These are phyloP conservation scores for Acrocalymma vagum DNA, from an alignment of 2,329 filamentous ascomycete species.

Conservation along the genomic window DNA sequence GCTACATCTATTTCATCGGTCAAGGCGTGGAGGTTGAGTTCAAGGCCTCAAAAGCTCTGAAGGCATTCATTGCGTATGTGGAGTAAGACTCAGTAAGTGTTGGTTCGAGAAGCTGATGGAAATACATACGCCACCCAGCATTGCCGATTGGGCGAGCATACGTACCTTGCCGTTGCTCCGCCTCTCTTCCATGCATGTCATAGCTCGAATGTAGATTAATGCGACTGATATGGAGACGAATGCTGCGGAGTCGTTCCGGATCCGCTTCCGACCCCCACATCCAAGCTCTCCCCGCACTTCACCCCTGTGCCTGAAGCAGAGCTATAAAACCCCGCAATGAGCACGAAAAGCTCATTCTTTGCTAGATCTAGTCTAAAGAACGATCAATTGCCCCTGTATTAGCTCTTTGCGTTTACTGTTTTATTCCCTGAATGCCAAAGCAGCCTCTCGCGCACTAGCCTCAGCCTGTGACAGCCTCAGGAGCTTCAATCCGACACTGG, in stretches of 20 bases:
- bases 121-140: too few species aligned
- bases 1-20: slow-evolving; percentile 73
- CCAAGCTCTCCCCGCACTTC: slow-evolving; percentile 40
- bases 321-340: slow-evolving; percentile 34
- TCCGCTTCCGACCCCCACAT: slow-evolving; percentile 36
- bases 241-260: slow-evolving; percentile 23
- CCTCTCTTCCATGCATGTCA: slow-evolving; percentile 27
- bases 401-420: too few species aligned
- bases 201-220: slow-evolving; percentile 13
- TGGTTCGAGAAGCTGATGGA: too few species aligned
- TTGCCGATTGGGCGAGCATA: too few species aligned
- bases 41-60: slow-evolving; percentile 52
- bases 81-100: slow-evolving; percentile 44
- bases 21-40: slow-evolving; percentile 62
- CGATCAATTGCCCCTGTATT: too few species aligned
- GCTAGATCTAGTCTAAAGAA: too few species aligned
- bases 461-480: too few species aligned
- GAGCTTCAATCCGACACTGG: too few species aligned
- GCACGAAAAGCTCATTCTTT: slow-evolving; percentile 1
- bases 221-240: slow-evolving; percentile 7
- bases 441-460: too few species aligned
- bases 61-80: slow-evolving; percentile 59
- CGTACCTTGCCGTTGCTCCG: too few species aligned
- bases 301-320: slow-evolving; percentile 14
- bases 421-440: too few species aligned